phyloP scores from a whole-genome alignment of 345 rosid species.

The Eucalyptus curtisii region DNA sequence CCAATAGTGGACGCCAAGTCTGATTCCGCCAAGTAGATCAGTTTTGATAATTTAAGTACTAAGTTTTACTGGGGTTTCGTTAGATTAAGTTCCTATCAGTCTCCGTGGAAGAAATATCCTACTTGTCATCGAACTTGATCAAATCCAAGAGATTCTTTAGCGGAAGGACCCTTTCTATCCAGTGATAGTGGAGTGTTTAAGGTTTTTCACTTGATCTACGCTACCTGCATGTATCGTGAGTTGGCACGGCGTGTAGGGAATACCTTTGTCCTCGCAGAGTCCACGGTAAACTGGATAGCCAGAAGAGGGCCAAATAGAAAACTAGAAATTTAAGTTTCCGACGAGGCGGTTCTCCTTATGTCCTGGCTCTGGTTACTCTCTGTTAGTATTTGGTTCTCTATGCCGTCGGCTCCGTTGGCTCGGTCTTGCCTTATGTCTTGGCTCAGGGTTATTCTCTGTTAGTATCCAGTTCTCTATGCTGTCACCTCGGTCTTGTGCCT shows the following conservation, averaged over 20 bases:
- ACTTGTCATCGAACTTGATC: neutral
- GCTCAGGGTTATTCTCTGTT: neutral
- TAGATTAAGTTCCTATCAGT: neutral
- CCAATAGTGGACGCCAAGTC: neutral
- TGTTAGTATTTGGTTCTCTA: neutral
- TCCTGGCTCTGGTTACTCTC: neutral
- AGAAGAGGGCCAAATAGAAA: neutral
- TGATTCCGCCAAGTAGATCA: neutral
- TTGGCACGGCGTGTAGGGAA: neutral
- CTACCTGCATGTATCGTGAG: neutral
- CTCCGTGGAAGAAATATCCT: neutral
- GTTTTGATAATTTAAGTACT: neutral
- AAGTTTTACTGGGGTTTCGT: neutral
- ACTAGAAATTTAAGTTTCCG: neutral
- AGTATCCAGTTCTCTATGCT: neutral
- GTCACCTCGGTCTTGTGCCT: neutral
- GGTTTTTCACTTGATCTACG: neutral
- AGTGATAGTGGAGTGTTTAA: neutral
- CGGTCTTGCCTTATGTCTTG: neutral
- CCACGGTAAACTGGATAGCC: neutral
- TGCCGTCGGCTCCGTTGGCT: neutral
- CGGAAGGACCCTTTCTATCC: neutral
- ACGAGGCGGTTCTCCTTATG: neutral
- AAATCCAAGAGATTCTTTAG: neutral
- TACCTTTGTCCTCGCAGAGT: neutral